Base-by-base conservation (phyloP, 2,329 filamentous ascomycete species). In the Gnomoniopsis smithogilvyi region DNA sequence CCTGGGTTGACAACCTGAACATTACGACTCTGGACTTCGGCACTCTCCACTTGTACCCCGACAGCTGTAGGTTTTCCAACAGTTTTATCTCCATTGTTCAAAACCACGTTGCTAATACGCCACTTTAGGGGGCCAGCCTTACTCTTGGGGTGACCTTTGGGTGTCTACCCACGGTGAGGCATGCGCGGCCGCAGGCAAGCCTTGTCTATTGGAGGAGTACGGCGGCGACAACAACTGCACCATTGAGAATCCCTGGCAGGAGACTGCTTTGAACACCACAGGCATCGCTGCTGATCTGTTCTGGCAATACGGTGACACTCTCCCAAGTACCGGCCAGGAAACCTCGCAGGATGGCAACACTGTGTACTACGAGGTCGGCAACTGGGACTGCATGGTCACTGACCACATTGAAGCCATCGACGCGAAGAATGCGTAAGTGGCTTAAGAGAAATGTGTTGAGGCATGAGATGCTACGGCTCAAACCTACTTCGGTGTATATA, bases 11-110 rank as follows among this genome's bases (percentile, higher is more conserved):
- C 60, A 81, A 82, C 64, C 70, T 85, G 17, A 75, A 72, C 38
- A 80, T 85, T 51, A 67, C 74, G 8, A 81, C 79, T 19, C 74
- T 85, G 12, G 82, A 84, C 65, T 85, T 78, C 63, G 80, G 76
- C 4, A 80, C 79, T 1, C 75, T 80, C 61, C 80, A 83, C 62
- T 66, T 81, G 21, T 82, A 82, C 60, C 78, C 78, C 2, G 62
- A 63, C 22, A 61, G 58, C 54, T 65, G 63, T 64, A 54, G 57
- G 62, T 59, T 21, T n/a, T 8, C 12, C 8, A 24, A 0, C 22
- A 15, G 1, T 3, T 15, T 6, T n/a, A n/a, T 6, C 38, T n/a
- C 36, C 22, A 1, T 11, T 15, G 34, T 19, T 11, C 1, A 36
- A 10, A 15, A 15, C 17, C 8, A 15, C 10, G 21, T 54, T 3